Evolutionary conservation across 208 protist species (phyloP), one percentile per base, ranked within the genome.

Genomic region (Phytomonas francai): DNA sequence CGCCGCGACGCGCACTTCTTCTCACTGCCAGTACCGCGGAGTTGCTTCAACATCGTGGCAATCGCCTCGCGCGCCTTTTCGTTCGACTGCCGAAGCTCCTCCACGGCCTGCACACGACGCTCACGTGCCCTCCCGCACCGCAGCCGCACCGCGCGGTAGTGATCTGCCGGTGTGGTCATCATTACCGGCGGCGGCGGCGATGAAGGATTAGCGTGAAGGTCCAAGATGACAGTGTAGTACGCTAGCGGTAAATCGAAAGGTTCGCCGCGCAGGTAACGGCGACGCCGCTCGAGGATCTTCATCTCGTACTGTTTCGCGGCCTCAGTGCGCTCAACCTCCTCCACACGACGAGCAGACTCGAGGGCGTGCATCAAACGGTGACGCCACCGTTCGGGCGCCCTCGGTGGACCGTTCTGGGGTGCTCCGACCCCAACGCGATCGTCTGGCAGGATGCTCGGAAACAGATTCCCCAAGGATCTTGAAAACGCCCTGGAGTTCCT

Each of bases 211-310:
- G 16, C 19, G 54, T 54, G 8, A 11, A 25, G 58, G 12, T n/a
- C 8, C n/a, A 14, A 81, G 30, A 69, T 69, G 3, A 39, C 63
- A 19, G 71, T 65, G 51, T 74, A 71, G 77, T 90, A 88, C 28
- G 75, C 72, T 8, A 79, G 74, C 1, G 82, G 82, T 57, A 87
- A 27, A 36, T 87, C 76, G 1, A 84, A 67, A 0, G 75, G 70
- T 67, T 83, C 71, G 11, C 82, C 82, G 22, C 62, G 63, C 27
- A 73, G 67, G 64, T 77, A 74, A 28, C 68, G 71, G 3, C 57
- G 22, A 16, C 72, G 82, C 16, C 63, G 65, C 7, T 51, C 49
- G 32, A 78, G 64, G 14, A 87, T 64, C 22, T 63, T 66, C 6
- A 39, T 42, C 59, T 77, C 70, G 33, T 76, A 60, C 3, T 57